These are phyloP conservation scores for Tolypocladium nubicola DNA, from an alignment of 2,329 filamentous ascomycete species.

Conservation along the genomic window DNA sequence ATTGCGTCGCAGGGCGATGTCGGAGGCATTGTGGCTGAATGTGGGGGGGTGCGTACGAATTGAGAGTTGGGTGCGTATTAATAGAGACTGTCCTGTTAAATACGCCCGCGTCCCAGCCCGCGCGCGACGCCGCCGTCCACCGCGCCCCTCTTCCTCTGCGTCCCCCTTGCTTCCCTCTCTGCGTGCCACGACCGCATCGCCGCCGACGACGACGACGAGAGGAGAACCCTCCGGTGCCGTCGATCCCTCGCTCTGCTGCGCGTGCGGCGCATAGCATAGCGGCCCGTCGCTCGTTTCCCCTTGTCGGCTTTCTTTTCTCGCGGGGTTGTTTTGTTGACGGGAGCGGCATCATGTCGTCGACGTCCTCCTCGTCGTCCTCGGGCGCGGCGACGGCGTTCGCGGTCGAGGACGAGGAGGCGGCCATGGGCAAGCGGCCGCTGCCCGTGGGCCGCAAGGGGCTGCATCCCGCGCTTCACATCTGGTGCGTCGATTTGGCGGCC, in stretches of 20 bases:
- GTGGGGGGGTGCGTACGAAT: no score
- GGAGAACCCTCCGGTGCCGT: background rate
- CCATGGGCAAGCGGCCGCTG: background rate
- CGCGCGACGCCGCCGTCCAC: background rate
- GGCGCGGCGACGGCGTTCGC: background rate
- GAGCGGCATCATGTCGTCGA: background rate
- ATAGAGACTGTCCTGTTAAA: no score
- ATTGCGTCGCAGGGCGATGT: no score
- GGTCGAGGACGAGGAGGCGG: constrained; percentile 17
- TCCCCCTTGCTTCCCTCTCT: background rate
- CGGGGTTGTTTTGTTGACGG: background rate
- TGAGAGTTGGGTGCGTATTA: no score
- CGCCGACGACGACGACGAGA: background rate
- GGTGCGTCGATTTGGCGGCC: constrained; percentile 11
- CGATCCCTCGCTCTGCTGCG: background rate
- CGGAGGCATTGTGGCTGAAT: no score
- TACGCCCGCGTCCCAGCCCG: background rate
- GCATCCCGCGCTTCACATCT: constrained; percentile 23
- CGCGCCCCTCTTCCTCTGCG: no score
- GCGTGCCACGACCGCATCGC: background rate
- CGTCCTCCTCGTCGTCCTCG: background rate
- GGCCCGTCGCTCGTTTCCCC: background rate
- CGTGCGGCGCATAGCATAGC: background rate
- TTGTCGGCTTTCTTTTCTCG: background rate
- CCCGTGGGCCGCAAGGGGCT: constrained; percentile 7